Evolutionary conservation across 1,284 basidiomycete species (phyloP).

Genomic region (Phlebopus sp.): DNA sequence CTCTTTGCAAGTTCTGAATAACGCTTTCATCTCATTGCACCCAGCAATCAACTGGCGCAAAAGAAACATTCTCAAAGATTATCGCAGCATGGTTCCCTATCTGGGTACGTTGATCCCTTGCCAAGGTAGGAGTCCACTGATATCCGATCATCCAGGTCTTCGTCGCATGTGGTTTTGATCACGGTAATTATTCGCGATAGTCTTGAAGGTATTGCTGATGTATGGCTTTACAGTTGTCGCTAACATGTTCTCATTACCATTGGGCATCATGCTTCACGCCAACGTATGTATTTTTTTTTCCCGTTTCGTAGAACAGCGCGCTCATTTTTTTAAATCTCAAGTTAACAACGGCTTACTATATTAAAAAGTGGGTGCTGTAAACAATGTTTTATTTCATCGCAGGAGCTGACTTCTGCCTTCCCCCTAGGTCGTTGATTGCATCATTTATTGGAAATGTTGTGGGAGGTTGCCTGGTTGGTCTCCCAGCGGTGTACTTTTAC

Average conservation of each 20-base stretch:
- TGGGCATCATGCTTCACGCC: slow-evolving; percentile 72
- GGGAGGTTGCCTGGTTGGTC: slow-evolving; percentile 60
- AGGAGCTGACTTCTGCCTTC: slow-evolving; percentile 1
- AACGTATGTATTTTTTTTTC: slow-evolving; percentile 40
- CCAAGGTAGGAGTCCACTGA: not conserved
- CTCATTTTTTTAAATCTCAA: slow-evolving; percentile 26
- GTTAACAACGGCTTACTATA: slow-evolving; percentile 58
- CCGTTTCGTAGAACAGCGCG: not conserved
- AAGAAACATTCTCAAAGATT: slow-evolving; percentile 73
- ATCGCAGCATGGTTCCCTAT: slow-evolving; percentile 75
- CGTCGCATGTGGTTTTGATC: slow-evolving; percentile 69
- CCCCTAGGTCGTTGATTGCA: slow-evolving; percentile 59
- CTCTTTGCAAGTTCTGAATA: not conserved
- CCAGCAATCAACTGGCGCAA: slow-evolving; percentile 72
- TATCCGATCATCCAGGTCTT: slow-evolving; percentile 50
- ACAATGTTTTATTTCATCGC: not conserved
- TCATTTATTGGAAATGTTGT: slow-evolving; percentile 68
- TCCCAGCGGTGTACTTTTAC: slow-evolving; percentile 63
- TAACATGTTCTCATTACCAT: slow-evolving; percentile 73
- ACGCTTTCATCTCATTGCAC: slow-evolving; percentile 10
- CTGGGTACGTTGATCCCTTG: slow-evolving; percentile 45
- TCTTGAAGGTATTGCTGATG: not conserved
- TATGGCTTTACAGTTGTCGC: slow-evolving; percentile 46
- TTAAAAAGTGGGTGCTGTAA: slow-evolving; percentile 52
- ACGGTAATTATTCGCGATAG: slow-evolving; percentile 44